Evolutionary conservation across 2,329 filamentous ascomycete species (phyloP).

Genomic region (Lecanicillium sp.): DNA sequence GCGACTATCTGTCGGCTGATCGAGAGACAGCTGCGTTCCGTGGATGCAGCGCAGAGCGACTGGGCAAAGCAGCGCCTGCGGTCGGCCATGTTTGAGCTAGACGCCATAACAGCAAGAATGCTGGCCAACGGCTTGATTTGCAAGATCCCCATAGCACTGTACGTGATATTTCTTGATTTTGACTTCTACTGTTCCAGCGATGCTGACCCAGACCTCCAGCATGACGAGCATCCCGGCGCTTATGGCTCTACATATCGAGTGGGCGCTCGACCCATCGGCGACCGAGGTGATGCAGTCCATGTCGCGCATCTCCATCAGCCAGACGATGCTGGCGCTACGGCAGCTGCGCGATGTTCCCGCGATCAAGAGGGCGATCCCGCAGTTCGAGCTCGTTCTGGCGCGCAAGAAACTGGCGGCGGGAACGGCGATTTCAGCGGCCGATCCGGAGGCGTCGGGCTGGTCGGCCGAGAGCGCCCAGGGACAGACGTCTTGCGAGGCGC

Average conservation of each 20-base stretch:
- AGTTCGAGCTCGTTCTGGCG: background rate
- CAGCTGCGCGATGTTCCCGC: constrained; percentile 6
- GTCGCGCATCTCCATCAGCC: constrained; percentile 10
- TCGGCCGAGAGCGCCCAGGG: background rate
- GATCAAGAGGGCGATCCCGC: constrained; percentile 7
- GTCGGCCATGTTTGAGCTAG: constrained; percentile 7
- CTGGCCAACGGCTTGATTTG: constrained; percentile 1
- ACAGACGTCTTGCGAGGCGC: background rate
- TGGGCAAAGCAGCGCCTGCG: constrained; percentile 1
- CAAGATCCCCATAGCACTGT: constrained; percentile 2
- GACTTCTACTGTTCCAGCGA: background rate
- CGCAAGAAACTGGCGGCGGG: constrained; percentile 1
- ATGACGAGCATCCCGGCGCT: constrained; percentile 6
- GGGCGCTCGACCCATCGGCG: background rate
- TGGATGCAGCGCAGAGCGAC: background rate
- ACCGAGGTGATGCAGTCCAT: constrained; percentile 7
- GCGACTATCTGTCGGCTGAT: constrained; percentile 1
- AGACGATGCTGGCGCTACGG: constrained; percentile 9
- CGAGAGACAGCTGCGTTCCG: background rate
- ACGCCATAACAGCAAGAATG: background rate
- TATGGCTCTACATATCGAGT: constrained; percentile 7
- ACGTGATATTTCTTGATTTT: background rate
- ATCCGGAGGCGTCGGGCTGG: too few relatives aligned
- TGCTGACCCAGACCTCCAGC: background rate
- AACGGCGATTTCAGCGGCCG: too few relatives aligned